phyloP scores from a whole-genome alignment of 495 filamentous ascomycete species.

The Hyaloscypha variabilis region DNA sequence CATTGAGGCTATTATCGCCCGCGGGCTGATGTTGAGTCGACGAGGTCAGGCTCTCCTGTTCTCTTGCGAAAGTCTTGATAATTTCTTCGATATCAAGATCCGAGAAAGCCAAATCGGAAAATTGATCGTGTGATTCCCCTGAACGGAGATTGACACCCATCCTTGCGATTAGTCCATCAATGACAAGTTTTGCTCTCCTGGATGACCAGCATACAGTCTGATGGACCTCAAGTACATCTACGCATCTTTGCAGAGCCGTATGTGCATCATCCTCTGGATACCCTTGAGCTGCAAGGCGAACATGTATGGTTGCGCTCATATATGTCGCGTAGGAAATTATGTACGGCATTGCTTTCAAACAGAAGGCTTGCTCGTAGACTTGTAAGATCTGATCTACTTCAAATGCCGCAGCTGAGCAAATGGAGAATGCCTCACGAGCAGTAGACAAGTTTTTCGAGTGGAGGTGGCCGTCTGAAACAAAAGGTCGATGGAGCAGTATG shows the following conservation, averaged over 20 bases:
- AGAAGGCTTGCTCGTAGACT: slow-evolving; percentile 36
- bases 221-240: slow-evolving; percentile 34
- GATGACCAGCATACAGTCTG: slow-evolving; percentile 39
- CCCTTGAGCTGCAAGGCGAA: slow-evolving; percentile 40
- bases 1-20: too few relatives aligned
- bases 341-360: slow-evolving; percentile 37
- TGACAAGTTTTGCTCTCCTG: slow-evolving; percentile 36
- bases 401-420: slow-evolving; percentile 33
- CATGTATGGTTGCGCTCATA: slow-evolving; percentile 40
- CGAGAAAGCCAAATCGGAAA: too few relatives aligned
- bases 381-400: slow-evolving; percentile 29
- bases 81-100: slow-evolving; percentile 19
- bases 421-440: slow-evolving; percentile 30
- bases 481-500: slow-evolving; percentile 29
- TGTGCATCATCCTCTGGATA: slow-evolving; percentile 29
- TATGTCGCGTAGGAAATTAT: slow-evolving; percentile 45
- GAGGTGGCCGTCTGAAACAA: slow-evolving; percentile 29
- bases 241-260: background rate
- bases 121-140: too few relatives aligned
- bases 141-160: too few relatives aligned
- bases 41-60: slow-evolving; percentile 1
- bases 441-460: slow-evolving; percentile 30
- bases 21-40: too few relatives aligned
- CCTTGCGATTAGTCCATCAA: slow-evolving; percentile 37
- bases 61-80: slow-evolving; percentile 12